phyloP scores from a whole-genome alignment of 164 flowering plant genomes.

The Tinospora cordifolia region DNA sequence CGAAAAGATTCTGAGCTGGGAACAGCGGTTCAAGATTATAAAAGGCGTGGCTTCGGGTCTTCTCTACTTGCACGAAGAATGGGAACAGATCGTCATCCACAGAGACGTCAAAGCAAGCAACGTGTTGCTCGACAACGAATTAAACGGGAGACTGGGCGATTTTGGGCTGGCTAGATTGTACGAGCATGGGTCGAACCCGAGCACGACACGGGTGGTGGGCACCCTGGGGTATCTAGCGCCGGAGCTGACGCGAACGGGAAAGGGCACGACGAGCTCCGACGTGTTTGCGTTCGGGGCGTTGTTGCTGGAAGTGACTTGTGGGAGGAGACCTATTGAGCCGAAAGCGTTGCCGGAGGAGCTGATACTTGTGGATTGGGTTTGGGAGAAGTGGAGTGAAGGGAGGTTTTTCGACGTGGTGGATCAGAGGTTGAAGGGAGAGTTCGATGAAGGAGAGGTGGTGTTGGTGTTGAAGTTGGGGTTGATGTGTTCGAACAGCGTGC shows the following conservation, averaged over 20 bases:
- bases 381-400: conserved; percentile 36
- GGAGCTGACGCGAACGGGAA: conserved; percentile 50
- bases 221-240: conserved; percentile 68
- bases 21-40: conserved; percentile 43
- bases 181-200: conserved; percentile 53
- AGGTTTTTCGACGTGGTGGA: conserved; percentile 37
- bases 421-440: conserved; percentile 22
- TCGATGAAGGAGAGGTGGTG: conserved; percentile 28
- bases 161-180: conserved; percentile 45
- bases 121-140: conserved; percentile 45
- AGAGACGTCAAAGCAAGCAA: conserved; percentile 64
- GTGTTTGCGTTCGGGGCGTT: conserved; percentile 59
- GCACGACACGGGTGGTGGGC: conserved; percentile 57
- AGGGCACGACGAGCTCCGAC: conserved; percentile 41
- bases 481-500: conserved; percentile 34
- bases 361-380: conserved; percentile 55
- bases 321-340: conserved; percentile 56
- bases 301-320: conserved; percentile 48
- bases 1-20: conserved; percentile 33
- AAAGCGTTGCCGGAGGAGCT: conserved; percentile 42
- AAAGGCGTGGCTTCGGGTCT: conserved; percentile 55
- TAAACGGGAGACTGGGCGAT: conserved; percentile 35
- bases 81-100: conserved; percentile 60
- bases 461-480: conserved; percentile 44
- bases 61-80: conserved; percentile 55